These are phyloP conservation scores for Phaeomoniella chlamydospora DNA, from an alignment of 2,329 filamentous ascomycete genomes.

Conservation along the genomic window DNA sequence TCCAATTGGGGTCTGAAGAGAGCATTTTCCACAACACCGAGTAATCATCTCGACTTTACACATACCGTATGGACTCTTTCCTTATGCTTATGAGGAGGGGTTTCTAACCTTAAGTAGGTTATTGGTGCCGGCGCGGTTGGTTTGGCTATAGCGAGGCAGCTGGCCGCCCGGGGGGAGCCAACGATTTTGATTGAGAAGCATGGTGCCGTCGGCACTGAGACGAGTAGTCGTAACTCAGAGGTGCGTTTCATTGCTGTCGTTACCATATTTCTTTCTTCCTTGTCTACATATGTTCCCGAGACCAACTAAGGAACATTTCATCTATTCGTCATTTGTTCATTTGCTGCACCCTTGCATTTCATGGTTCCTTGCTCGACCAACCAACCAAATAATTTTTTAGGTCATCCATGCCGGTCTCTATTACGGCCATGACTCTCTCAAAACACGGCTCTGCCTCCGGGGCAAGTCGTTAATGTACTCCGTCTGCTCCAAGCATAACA, in stretches of 20 bases:
- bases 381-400: slow-evolving; percentile 17
- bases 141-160: slow-evolving; percentile 59
- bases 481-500: slow-evolving; percentile 52
- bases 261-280: background rate
- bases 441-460: slow-evolving; percentile 66
- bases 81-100: slow-evolving; percentile 1
- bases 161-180: slow-evolving; percentile 46
- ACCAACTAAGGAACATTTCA: background rate
- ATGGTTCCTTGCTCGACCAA: background rate
- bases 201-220: slow-evolving; percentile 63
- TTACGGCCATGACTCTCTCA: slow-evolving; percentile 63
- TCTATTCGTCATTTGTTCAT: background rate
- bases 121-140: slow-evolving; percentile 65
- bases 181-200: slow-evolving; percentile 76
- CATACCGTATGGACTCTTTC: slow-evolving; percentile 32
- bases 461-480: slow-evolving; percentile 67
- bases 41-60: slow-evolving; percentile 42
- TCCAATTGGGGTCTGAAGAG: no score
- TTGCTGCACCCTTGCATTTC: no score
- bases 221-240: slow-evolving; percentile 81
- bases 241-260: slow-evolving; percentile 21
- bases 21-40: slow-evolving; percentile 26
- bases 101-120: slow-evolving; percentile 22
- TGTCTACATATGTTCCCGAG: background rate
- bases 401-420: slow-evolving; percentile 94